phyloP scores from a whole-genome alignment of 2,329 filamentous ascomycete species.

The Botrytis hyacinthi region DNA sequence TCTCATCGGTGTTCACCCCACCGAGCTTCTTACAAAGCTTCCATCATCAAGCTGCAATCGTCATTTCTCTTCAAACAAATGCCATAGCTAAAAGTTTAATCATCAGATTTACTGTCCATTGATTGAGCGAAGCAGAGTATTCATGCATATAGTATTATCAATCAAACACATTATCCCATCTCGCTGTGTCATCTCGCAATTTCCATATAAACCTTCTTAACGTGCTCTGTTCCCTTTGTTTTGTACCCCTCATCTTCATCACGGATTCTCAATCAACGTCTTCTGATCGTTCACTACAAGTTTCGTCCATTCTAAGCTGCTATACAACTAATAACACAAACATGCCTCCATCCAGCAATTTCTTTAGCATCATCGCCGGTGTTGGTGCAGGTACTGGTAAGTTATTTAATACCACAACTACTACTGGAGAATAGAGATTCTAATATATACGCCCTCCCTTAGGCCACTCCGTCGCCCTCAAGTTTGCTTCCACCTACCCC shows the following conservation, averaged over 20 bases:
- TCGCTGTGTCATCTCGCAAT: neutral
- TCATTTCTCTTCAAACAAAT: conserved; percentile 16
- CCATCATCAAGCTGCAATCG: neutral
- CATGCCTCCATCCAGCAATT: conserved; percentile 40
- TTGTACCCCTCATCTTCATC: neutral
- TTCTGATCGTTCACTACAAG: neutral
- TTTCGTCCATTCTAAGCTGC: neutral
- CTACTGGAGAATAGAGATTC: neutral
- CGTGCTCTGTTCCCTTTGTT: neutral
- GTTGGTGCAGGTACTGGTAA: conserved; percentile 66
- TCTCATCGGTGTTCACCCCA: neutral
- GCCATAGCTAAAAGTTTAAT: conserved; percentile 4
- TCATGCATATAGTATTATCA: conserved; percentile 22
- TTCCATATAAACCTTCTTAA: neutral
- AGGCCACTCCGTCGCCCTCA: conserved; percentile 52
- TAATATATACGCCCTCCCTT: neutral
- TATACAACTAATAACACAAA: neutral
- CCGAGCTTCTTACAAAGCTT: conserved; percentile 8
- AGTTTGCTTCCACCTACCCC: conserved; percentile 64
- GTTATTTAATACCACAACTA: neutral
- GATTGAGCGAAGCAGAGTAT: neutral
- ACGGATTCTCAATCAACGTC: neutral
- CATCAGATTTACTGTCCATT: neutral
- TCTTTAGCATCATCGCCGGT: conserved; percentile 69
- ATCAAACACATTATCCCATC: conserved; percentile 15